Conservation (phyloP, 2,329 filamentous ascomycete genomes). For the Aspergillus tubingensis region DNA sequence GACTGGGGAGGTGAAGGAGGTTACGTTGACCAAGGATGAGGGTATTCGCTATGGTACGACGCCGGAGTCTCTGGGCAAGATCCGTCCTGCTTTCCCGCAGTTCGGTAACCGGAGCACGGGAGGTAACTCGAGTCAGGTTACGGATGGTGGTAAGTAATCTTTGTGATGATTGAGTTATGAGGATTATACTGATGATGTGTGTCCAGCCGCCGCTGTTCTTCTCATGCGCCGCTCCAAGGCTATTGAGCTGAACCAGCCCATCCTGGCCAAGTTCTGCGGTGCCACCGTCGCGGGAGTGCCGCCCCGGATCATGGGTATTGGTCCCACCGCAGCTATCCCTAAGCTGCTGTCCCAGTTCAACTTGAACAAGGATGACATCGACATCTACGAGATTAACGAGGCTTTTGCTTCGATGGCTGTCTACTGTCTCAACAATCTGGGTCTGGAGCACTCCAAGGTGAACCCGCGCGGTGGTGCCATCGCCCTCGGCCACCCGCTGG, state of each 20-base stretch:
- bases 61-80: conserved; percentile 76
- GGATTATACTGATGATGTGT: conserved; percentile 14
- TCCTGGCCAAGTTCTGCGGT: conserved; percentile 91
- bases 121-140: conserved; percentile 92
- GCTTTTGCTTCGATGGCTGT: conserved; percentile 98
- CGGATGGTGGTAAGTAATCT: conserved; percentile 70
- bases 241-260: conserved; percentile 81
- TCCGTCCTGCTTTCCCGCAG: conserved; percentile 85
- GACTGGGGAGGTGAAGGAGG: conserved; percentile 72
- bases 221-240: conserved; percentile 94
- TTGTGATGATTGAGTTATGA: not conserved
- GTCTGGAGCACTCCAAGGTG: conserved; percentile 68
- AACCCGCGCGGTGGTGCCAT: conserved; percentile 94
- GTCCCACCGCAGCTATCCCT: conserved; percentile 60
- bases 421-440: conserved; percentile 75
- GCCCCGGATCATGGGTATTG: conserved; percentile 94
- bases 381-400: conserved; percentile 94
- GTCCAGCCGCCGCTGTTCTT: conserved; percentile 74
- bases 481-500: conserved; percentile 86
- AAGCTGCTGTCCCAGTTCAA: conserved; percentile 84
- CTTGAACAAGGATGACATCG: conserved; percentile 77
- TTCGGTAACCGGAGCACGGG: conserved; percentile 86
- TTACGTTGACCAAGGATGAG: conserved; percentile 83
- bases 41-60: conserved; percentile 91
- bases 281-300: conserved; percentile 87